Evolutionary conservation across 2,329 filamentous ascomycete species (phyloP), one percentile per base, ranked within the genome.

Genomic region (Talaromyces marneffei): DNA sequence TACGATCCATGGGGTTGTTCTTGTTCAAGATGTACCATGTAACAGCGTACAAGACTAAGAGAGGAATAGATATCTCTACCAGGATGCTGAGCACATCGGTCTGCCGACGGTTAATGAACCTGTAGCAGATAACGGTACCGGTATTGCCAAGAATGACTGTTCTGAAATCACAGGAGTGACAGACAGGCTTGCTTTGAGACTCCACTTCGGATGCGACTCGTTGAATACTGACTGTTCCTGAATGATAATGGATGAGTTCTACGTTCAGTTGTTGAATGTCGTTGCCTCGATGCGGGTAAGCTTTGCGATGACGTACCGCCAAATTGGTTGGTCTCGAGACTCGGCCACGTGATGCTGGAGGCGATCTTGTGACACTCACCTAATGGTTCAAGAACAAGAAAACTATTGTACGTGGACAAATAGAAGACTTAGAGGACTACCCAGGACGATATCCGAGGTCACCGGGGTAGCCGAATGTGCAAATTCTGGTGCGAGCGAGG

Each of bases 261-360:
- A 29, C 20, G 27, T 48, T 14, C 16, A 18, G 8, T 23, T 25
- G n/a, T 3, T 7, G 8, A 54, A 54, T 4, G 31, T 33, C 18
- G 50, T 25, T 37, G 50, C 50, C 50, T 54, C 27, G 33, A 55
- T 18, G 52, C 52, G 52, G 52, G 31, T n/a, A 55, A n/a, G 20
- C 1, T 27, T 39, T 16, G 52, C n/a, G 44, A 58, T 58, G 56
- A 58, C 56, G 56, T 58, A 42, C 42, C 56, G 29, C n/a, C 2
- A 50, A 16, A 27, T 52, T 52, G 27, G n/a, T 20, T 27, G n/a
- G n/a, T 14, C 14, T 52, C 27, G 27, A 20, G 48, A 52, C 14
- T 20, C 29, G 48, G 8, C 18, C 48, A 52, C 48, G 48, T 52
- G 48, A 52, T 35, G 9, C 6, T 33, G 29, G 48, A 52, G 18